These are phyloP conservation scores for Aspergillus aculeatus DNA, from an alignment of 2,329 filamentous ascomycete species.

Conservation along the genomic window DNA sequence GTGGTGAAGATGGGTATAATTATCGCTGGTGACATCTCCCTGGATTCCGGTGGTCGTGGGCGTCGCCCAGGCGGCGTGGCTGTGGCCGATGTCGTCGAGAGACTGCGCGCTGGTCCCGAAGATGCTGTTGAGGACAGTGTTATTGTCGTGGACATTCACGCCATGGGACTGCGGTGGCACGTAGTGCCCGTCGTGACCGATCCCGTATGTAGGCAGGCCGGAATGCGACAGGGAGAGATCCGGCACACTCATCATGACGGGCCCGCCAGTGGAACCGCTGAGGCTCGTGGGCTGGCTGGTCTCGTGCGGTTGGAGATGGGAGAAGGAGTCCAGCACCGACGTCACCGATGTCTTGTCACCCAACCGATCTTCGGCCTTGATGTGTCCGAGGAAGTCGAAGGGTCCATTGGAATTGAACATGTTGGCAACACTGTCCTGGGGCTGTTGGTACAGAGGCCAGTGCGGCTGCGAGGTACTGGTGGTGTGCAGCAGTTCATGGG, in stretches of 20 bases:
- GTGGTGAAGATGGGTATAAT: conserved; percentile 31
- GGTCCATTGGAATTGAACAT: conserved; percentile 33
- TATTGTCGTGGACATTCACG: conserved; percentile 33
- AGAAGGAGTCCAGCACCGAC: conserved; percentile 37
- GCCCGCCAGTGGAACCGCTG: conserved; percentile 27
- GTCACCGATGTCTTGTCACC: conserved; percentile 36
- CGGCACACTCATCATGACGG: conserved; percentile 37
- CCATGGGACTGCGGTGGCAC: conserved; percentile 32
- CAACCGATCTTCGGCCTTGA: conserved; percentile 36
- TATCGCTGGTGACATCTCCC: conserved; percentile 30
- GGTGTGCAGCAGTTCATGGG: conserved; percentile 33
- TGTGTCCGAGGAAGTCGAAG: conserved; percentile 36
- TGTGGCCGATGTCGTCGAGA: conserved; percentile 37
- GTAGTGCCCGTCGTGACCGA: conserved; percentile 36
- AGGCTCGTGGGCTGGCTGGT: conserved; percentile 32
- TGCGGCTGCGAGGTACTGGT: conserved; percentile 31
- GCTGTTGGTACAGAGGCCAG: conserved; percentile 37
- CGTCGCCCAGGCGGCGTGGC: conserved; percentile 30
- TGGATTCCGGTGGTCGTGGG: conserved; percentile 30
- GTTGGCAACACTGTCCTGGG: conserved; percentile 35
- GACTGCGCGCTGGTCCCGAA: conserved; percentile 32
- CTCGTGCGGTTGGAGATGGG: conserved; percentile 31
- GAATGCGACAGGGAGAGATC: conserved; percentile 35
- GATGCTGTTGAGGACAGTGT: conserved; percentile 32
- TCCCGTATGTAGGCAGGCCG: conserved; percentile 29